Conservation (phyloP, 805 yeast species). For the Torulaspora indica region DNA sequence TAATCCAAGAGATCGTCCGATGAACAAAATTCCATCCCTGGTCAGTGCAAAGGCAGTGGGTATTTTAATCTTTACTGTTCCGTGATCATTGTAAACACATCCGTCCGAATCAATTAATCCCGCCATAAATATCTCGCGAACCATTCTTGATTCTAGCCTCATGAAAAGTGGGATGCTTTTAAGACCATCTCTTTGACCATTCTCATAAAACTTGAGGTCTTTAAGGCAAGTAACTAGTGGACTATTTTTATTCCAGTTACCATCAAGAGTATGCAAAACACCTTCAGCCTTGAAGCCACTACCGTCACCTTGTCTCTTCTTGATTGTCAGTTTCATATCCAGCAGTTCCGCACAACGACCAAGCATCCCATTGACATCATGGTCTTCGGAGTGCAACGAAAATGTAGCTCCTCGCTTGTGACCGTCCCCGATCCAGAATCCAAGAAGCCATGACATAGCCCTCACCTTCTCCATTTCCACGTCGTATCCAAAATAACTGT, state of each 20-base stretch:
- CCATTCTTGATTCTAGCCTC: constrained; percentile 5
- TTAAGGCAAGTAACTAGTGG: not conserved
- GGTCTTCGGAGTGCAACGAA: constrained; percentile 8
- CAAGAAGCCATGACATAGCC: constrained; percentile 16
- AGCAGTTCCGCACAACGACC: constrained; percentile 3
- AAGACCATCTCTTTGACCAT: constrained; percentile 4
- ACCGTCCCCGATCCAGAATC: constrained; percentile 16
- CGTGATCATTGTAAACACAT: not conserved
- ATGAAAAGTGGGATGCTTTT: constrained; percentile 7
- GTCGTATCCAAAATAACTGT: constrained; percentile 1
- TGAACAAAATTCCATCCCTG: constrained; percentile 7
- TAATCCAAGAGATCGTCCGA: constrained; percentile 11
- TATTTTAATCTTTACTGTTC: constrained; percentile 6
- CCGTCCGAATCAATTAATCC: constrained; percentile 9
- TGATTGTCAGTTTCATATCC: constrained; percentile 9
- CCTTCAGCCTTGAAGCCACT: constrained; percentile 6
- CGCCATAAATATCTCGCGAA: constrained; percentile 12
- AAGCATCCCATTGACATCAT: constrained; percentile 9
- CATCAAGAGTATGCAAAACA: constrained; percentile 5
- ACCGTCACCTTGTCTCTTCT: not conserved
- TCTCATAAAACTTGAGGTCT: not conserved
- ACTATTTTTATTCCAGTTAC: constrained; percentile 6
- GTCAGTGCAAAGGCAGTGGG: constrained; percentile 5
- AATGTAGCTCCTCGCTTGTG: constrained; percentile 7
- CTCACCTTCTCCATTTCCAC: constrained; percentile 4